Evolutionary conservation across 2,329 filamentous ascomycete genomes (phyloP), one percentile per base, ranked within the genome.

Genomic region (Diaporthe amygdali): DNA sequence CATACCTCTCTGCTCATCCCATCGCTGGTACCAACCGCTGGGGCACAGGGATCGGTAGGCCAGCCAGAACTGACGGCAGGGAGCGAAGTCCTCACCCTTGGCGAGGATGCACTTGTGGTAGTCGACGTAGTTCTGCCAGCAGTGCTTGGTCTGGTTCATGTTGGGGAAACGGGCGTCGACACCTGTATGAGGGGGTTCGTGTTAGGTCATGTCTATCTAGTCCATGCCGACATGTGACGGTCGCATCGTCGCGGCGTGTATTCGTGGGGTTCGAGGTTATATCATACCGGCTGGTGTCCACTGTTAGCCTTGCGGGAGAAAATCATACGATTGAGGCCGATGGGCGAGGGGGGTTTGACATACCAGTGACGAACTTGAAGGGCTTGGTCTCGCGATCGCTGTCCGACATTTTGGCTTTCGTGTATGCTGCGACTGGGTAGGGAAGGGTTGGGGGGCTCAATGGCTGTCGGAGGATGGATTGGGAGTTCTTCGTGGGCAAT

Each of bases 101-200:
- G 95, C 96, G 82, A 92, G 88, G 85, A 98, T 95, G 89, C 96
- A 99, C 91, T 99, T 99, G 92, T 99, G 94, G 90, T 99, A 98
- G 86, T 99, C 96, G 88, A 99, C 96, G 87, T 99, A 99, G 91
- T 99, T 99, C 86, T 99, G 97, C 96, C 96, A 99, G 94, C 96
- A 99, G 91, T 99, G 95, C 93, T 98, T 98, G 87, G 95, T 93
- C 88, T 96, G 94, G 89, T 99, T 99, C 89, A 91, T 88, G 90
- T 99, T 97, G 82, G 96, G 96, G 89, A 98, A 99, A 84, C 96
- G 96, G 85, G 96, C 96, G 84, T 99, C 96, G 88, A 97, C 97
- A 89, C 96, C 96, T 98, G 79, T 75, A n/a, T 69, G 52, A 30
- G 27, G 30, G 44, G 55, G 30, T 12, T 68, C 34, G 46, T 49